Conservation (phyloP, 2,329 filamentous ascomycete species). For the Aspergillus sp. region DNA sequence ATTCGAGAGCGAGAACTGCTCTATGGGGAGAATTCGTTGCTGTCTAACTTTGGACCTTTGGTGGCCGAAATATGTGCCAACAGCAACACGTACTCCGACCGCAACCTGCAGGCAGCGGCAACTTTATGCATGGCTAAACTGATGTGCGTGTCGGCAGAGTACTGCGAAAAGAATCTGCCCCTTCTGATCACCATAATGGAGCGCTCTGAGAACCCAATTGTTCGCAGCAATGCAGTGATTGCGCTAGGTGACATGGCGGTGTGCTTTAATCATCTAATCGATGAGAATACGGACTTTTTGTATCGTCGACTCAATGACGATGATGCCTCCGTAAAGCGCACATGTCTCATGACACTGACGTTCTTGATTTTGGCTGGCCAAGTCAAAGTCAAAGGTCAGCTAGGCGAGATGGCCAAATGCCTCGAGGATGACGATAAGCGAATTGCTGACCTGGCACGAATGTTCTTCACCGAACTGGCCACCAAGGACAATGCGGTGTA, state of each 20-base stretch:
- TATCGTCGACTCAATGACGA: constrained; percentile 89
- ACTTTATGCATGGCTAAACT: constrained; percentile 95
- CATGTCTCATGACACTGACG: constrained; percentile 96
- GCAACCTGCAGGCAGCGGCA: constrained; percentile 86
- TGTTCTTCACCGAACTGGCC: constrained; percentile 98
- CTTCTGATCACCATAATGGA: constrained; percentile 98
- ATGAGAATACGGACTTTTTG: constrained; percentile 97
- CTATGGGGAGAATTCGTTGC: constrained; percentile 76
- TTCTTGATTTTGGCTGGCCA: constrained; percentile 96
- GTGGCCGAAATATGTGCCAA: constrained; percentile 93
- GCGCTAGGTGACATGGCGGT: constrained; percentile 98
- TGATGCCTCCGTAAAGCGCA: constrained; percentile 89
- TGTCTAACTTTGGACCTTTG: constrained; percentile 87
- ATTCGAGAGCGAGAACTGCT: constrained; percentile 82
- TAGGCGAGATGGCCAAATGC: constrained; percentile 99
- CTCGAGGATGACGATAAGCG: constrained; percentile 93
- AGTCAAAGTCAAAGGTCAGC: constrained; percentile 98
- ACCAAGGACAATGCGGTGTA: constrained; percentile 99
- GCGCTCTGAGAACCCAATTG: constrained; percentile 85
- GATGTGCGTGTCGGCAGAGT: constrained; percentile 97
- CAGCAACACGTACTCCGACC: constrained; percentile 87
- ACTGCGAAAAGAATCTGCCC: constrained; percentile 89
- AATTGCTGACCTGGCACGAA: constrained; percentile 87
- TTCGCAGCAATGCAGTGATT: constrained; percentile 93
- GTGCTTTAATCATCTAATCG: constrained; percentile 98